Base-by-base conservation (phyloP, 106 monocot species). In the Posidonia australis region DNA sequence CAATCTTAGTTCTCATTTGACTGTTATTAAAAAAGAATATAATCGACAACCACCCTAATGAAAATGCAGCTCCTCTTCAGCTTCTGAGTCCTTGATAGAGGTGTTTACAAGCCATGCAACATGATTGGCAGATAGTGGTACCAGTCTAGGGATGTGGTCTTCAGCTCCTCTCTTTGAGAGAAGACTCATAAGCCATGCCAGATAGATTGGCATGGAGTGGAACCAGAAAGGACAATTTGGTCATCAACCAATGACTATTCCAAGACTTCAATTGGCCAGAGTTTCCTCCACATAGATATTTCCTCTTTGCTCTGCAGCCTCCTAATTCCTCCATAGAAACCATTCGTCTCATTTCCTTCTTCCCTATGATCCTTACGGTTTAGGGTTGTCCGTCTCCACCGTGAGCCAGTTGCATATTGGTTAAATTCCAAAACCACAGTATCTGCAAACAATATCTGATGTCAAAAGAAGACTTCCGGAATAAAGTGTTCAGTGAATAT, bases 281-380 rank as follows among this genome's bases (percentile, higher is more conserved):
- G 60, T 43, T 51, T 41, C 67, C 46, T 54, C 77, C 77, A 77
- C 28, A 14, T 41, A 45, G 72, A 52, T 28, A 77, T 77, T 22
- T 77, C 77, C 9, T 72, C 72, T 24, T 66, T 66, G 61, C 77
- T 61, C 51, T 32, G 21, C 43, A 77, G 45, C 48, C 61, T 72
- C 62, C 77, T 66, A 59, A 77, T 67, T 46, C 77, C 77, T 45
- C 77, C 77, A 26, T 77, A 77, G 62, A 77, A 77, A 16, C 77
- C 77, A 62, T 67, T 67, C 19, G 53, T 60, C 32, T 67, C 77
- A 24, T 72, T 77, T 53, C 77, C 77, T 62, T 77, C 67, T 48
- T 77, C 77, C 25, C 30, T 31, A 42, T 72, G 71, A 42, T 65
- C 67, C 54, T 72, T 72, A 30, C 77, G 59, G 17, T 67, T 62